Evolutionary conservation across 495 filamentous ascomycete genomes (phyloP).

Genomic region (Entonaema liquescens): DNA sequence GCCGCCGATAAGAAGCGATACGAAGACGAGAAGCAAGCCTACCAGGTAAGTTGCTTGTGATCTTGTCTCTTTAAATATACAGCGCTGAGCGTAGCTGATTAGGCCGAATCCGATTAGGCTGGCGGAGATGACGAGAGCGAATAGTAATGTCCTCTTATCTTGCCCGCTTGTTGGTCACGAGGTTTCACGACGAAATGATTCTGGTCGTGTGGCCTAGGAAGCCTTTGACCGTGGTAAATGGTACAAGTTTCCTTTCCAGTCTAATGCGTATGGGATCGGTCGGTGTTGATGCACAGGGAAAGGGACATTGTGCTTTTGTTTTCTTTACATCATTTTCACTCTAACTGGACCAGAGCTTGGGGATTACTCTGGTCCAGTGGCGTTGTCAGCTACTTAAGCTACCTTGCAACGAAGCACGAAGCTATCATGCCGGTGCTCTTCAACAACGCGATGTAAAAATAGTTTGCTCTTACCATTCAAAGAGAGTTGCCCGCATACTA

Average conservation of each 20-base stretch:
- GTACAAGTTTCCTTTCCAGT: conserved; percentile 45
- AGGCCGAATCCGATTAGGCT: conserved; percentile 58
- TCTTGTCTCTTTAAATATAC: conserved; percentile 26
- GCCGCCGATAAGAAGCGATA: conserved; percentile 97
- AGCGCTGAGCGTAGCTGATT: conserved; percentile 40
- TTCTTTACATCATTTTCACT: conserved; percentile 40
- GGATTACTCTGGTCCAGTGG: conserved; percentile 31
- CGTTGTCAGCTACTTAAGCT: conserved; percentile 33
- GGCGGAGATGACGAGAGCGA: conserved; percentile 54
- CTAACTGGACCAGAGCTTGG: conserved; percentile 32
- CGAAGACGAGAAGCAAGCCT: conserved; percentile 93
- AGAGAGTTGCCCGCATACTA: conserved; percentile 18
- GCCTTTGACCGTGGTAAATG: conserved; percentile 39
- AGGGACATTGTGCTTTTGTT: conserved; percentile 47
- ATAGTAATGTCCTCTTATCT: conserved; percentile 26
- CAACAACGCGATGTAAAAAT: conserved; percentile 46
- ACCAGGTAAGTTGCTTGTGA: conserved; percentile 70
- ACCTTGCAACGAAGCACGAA: conserved; percentile 21
- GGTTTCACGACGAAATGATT: conserved; percentile 45
- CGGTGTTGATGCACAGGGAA: conserved; percentile 49
- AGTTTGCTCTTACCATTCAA: conserved; percentile 38
- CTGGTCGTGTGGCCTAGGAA: conserved; percentile 38
- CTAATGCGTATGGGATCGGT: conserved; percentile 49
- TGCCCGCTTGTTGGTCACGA: conserved; percentile 36
- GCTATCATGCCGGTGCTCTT: conserved; percentile 27